Percentiles rank a stretch among this genome's conserved stretches.
phyloP scores from a whole-genome alignment of 2,329 filamentous ascomycete genomes.

The Cytospora piceae region DNA sequence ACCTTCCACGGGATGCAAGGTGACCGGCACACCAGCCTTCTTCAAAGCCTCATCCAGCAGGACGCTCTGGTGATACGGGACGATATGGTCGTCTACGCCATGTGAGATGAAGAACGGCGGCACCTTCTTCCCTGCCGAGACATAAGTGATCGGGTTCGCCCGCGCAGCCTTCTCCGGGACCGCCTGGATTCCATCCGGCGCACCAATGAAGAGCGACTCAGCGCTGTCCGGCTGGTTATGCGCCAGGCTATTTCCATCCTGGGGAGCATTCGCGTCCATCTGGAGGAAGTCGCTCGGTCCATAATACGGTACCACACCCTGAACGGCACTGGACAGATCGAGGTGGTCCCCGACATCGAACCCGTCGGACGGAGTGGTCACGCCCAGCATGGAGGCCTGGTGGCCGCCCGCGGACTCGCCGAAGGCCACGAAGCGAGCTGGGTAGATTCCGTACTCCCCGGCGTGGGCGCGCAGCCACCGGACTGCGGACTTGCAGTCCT shows the following conservation, averaged over 20 bases:
- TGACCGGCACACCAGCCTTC: conserved; percentile 10
- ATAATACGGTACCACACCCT: conserved; percentile 28
- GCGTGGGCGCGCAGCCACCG: conserved; percentile 28
- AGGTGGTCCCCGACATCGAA: conserved; percentile 28
- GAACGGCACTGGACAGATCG: conserved; percentile 23
- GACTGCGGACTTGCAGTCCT: conserved; percentile 30
- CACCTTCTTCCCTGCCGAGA: conserved; percentile 16
- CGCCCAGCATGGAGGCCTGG: conserved; percentile 25
- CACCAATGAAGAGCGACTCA: conserved; percentile 26
- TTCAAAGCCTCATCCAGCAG: conserved; percentile 24
- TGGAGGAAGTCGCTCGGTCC: conserved; percentile 28
- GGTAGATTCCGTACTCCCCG: conserved; percentile 17
- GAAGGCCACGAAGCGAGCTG: conserved; percentile 24
- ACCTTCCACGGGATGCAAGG: conserved; percentile 10
- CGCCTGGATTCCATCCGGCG: conserved; percentile 15
- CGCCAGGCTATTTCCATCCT: conserved; percentile 13
- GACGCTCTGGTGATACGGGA: conserved; percentile 23
- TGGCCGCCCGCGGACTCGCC: conserved; percentile 29
- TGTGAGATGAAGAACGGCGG: conserved; percentile 28
- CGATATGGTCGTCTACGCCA: conserved; percentile 21
- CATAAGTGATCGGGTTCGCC: conserved; percentile 26
- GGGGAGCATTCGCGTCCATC: conserved; percentile 21
- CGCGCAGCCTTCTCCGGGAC: conserved; percentile 23
- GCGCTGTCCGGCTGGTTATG: conserved; percentile 25
- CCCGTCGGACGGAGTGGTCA: conserved; percentile 22